Evolutionary conservation across 148 eudicot species (phyloP).

Genomic region (Rhododendron molle): DNA sequence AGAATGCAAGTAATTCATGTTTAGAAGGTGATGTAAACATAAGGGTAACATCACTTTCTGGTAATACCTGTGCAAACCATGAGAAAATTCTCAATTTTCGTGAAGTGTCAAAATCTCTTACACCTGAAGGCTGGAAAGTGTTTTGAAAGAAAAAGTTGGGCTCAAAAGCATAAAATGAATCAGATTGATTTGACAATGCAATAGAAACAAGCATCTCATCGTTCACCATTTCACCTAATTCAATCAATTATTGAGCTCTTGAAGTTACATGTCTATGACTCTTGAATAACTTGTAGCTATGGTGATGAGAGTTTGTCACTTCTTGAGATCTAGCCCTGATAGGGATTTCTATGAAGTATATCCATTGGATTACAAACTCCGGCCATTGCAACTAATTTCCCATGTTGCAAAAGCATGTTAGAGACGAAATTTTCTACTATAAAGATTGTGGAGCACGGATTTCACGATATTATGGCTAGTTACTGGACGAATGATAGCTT

Average conservation of each 20-base stretch:
- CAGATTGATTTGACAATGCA: neutral
- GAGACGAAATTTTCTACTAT: neutral
- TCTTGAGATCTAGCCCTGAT: neutral
- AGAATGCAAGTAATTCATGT: neutral
- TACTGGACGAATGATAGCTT: neutral
- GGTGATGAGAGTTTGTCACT: neutral
- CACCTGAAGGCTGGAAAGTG: neutral
- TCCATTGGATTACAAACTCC: neutral
- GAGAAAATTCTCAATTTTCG: neutral
- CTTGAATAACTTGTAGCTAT: neutral
- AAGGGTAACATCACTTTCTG: neutral
- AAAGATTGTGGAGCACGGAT: neutral
- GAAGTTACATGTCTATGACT: neutral
- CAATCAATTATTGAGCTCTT: neutral
- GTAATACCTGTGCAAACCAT: neutral
- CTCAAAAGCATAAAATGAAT: neutral
- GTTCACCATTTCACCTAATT: neutral
- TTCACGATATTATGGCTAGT: neutral
- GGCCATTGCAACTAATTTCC: neutral
- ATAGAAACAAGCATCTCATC: neutral
- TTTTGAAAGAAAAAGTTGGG: neutral
- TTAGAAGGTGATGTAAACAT: neutral
- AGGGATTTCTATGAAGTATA: neutral
- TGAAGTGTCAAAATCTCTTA: neutral
- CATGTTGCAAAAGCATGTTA: neutral